phyloP scores from a whole-genome alignment of 2,329 filamentous ascomycete species.

The Gliomastix tumulicola region DNA sequence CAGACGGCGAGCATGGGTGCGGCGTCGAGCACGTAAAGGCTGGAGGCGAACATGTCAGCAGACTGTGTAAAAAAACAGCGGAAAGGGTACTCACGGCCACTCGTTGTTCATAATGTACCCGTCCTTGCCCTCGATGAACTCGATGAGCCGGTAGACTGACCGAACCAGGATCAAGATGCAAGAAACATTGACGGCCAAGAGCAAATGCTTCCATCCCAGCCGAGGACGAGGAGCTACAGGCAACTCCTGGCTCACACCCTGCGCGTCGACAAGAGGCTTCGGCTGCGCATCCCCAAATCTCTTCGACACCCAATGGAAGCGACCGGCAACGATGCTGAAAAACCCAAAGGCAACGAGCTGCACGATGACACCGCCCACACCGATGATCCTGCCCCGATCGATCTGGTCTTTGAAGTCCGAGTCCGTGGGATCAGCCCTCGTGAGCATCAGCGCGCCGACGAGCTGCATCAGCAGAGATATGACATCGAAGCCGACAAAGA shows the following conservation, averaged over 20 bases:
- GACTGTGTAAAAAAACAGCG: no score
- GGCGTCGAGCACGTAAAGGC: no score
- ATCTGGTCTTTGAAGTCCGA: constrained; percentile 17
- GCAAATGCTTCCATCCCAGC: no score
- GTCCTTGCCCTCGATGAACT: constrained; percentile 4
- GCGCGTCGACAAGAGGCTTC: background rate
- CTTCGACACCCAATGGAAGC: constrained; percentile 36
- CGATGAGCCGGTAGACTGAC: background rate
- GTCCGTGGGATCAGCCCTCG: constrained; percentile 22
- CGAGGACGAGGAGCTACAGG: no score
- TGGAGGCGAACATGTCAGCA: no score
- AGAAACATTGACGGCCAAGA: background rate
- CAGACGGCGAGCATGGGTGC: no score
- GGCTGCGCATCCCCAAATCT: constrained; percentile 1
- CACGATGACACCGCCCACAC: constrained; percentile 11
- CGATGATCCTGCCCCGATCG: constrained; percentile 25
- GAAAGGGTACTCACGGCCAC: no score
- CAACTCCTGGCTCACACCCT: background rate
- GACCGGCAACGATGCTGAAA: constrained; percentile 33
- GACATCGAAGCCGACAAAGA: constrained; percentile 33
- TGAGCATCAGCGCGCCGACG: constrained; percentile 29
- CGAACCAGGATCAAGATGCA: background rate
- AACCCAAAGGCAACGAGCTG: constrained; percentile 38
- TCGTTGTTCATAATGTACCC: constrained; percentile 30
- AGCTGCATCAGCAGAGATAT: constrained; percentile 29